These are phyloP conservation scores for Sparassis latifolia DNA, from an alignment of 1,284 basidiomycete genomes.

Conservation along the genomic window DNA sequence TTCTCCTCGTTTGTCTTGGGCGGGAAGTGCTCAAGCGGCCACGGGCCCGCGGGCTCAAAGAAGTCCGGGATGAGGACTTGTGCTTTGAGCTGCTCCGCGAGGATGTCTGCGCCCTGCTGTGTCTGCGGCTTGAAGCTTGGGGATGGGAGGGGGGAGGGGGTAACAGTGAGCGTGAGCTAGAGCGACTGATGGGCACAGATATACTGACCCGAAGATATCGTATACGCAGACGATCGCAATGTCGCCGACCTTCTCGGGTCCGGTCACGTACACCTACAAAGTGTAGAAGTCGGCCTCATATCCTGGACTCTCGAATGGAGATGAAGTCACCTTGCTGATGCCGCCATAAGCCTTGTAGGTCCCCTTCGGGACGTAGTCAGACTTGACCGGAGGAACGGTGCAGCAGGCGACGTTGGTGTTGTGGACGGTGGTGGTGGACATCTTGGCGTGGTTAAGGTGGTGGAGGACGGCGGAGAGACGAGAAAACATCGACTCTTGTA, in stretches of 20 bases:
- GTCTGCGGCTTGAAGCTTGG: constrained; percentile 49
- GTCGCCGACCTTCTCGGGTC: constrained; percentile 35
- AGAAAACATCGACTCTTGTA: constrained; percentile 29
- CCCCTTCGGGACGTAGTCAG: constrained; percentile 47
- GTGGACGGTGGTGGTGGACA: constrained; percentile 36
- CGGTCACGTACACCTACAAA: constrained; percentile 43
- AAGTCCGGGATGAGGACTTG: constrained; percentile 64
- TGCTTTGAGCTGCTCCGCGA: constrained; percentile 43
- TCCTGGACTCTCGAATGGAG: not conserved
- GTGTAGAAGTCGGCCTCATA: constrained; percentile 12
- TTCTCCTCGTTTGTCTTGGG: constrained; percentile 46
- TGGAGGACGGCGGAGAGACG: constrained; percentile 36
- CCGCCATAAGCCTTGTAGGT: constrained; percentile 35
- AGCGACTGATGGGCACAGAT: not conserved
- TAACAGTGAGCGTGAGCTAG: constrained; percentile 9
- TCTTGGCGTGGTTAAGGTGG: constrained; percentile 32
- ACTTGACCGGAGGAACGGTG: constrained; percentile 46
- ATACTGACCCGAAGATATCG: constrained; percentile 56
- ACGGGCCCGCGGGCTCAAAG: constrained; percentile 48
- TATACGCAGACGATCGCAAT: constrained; percentile 53
- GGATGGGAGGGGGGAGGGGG: constrained; percentile 1
- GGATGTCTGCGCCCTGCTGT: constrained; percentile 57
- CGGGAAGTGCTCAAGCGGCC: constrained; percentile 45
- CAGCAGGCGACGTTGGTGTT: constrained; percentile 57
- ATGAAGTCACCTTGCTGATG: constrained; percentile 25